phyloP scores from a whole-genome alignment of 176 grass and related monocot species.

The Luzula sylvatica region DNA sequence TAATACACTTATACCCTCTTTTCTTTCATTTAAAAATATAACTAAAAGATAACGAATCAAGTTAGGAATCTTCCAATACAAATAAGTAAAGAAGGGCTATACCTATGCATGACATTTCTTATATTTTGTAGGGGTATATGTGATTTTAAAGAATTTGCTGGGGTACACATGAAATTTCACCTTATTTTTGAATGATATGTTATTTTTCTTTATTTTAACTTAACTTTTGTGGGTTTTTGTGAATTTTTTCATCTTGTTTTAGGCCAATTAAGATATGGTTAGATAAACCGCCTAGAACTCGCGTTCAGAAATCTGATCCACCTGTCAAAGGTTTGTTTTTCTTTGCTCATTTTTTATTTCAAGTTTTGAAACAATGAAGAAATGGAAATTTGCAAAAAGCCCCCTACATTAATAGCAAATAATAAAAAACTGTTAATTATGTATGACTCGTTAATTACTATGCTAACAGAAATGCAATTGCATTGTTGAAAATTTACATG shows the following conservation, averaged over 20 bases:
- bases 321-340: conserved; percentile 64
- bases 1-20: neutral
- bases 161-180: too few relatives aligned
- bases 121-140: too few relatives aligned
- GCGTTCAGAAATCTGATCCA: conserved; percentile 56
- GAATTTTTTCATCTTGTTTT: conserved; percentile 15
- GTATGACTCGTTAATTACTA: too few relatives aligned
- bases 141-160: too few relatives aligned
- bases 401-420: too few relatives aligned
- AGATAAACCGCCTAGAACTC: conserved; percentile 26
- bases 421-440: too few relatives aligned
- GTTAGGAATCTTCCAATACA: too few relatives aligned
- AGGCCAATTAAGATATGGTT: conserved; percentile 66
- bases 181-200: neutral
- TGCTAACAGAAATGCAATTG: too few relatives aligned
- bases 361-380: neutral
- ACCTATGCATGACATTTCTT: too few relatives aligned
- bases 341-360: neutral
- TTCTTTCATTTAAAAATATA: neutral
- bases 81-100: too few relatives aligned
- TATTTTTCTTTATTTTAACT: conserved; percentile 10
- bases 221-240: neutral
- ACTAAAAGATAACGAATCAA: neutral
- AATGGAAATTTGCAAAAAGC: neutral
- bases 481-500: too few relatives aligned